phyloP scores from a whole-genome alignment of 768 basidiomycete genomes.

The Amanita muscaria region DNA sequence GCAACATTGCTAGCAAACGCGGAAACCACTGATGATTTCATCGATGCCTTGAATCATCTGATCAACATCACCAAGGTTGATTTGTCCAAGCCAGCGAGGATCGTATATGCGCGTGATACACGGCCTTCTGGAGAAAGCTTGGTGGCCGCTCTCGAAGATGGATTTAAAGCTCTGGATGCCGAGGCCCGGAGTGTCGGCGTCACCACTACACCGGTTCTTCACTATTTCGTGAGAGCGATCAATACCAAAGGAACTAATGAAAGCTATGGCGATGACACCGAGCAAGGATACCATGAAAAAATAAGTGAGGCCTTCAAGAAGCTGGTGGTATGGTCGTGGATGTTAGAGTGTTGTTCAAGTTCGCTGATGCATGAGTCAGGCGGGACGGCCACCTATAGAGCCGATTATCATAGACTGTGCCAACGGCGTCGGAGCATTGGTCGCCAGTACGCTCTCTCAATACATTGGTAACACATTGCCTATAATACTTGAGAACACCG shows the following conservation, averaged over 20 bases:
- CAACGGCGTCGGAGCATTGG: slow-evolving; percentile 89
- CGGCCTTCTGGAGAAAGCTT: slow-evolving; percentile 78
- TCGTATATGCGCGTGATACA: slow-evolving; percentile 91
- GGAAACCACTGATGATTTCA: slow-evolving; percentile 60
- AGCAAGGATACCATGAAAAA: slow-evolving; percentile 79
- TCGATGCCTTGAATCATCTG: slow-evolving; percentile 52
- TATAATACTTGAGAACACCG: slow-evolving; percentile 62
- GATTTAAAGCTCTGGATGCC: slow-evolving; percentile 64
- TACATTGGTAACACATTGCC: slow-evolving; percentile 54
- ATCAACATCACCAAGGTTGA: slow-evolving; percentile 66
- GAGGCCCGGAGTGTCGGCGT: slow-evolving; percentile 70
- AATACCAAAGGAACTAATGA: slow-evolving; percentile 80
- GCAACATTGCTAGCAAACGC: slow-evolving; percentile 88
- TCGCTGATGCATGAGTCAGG: slow-evolving; percentile 26
- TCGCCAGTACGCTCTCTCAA: slow-evolving; percentile 51
- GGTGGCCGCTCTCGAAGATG: slow-evolving; percentile 72
- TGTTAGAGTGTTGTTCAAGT: slow-evolving; percentile 3
- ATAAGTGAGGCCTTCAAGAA: slow-evolving; percentile 77
- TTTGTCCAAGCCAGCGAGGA: slow-evolving; percentile 63
- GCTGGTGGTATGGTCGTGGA: slow-evolving; percentile 57
- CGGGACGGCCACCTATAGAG: slow-evolving; percentile 44
- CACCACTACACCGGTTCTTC: slow-evolving; percentile 90
- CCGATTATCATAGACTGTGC: slow-evolving; percentile 90
- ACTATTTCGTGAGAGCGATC: slow-evolving; percentile 86
- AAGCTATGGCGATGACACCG: slow-evolving; percentile 71